Conservation (phyloP, 106 monocot genomes). For the Dactylorhiza incarnata region DNA sequence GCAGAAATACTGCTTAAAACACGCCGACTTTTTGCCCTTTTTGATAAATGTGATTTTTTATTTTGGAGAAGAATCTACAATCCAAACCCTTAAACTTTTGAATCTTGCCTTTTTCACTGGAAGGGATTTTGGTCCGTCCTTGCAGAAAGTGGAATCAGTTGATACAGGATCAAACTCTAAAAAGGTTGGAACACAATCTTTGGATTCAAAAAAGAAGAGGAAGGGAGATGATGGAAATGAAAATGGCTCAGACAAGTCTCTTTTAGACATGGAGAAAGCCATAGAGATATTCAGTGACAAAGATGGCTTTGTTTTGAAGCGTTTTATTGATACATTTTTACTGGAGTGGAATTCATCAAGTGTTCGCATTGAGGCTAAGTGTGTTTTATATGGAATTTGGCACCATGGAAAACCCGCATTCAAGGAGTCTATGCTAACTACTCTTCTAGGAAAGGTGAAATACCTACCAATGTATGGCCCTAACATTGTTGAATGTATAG, state of each 20-base stretch:
- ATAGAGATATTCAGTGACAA: slow-evolving; percentile 62
- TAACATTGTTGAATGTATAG: slow-evolving; percentile 83
- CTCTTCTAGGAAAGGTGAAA: slow-evolving; percentile 68
- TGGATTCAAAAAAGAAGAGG: slow-evolving; percentile 82
- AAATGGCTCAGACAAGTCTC: slow-evolving; percentile 55
- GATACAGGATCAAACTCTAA: slow-evolving; percentile 38
- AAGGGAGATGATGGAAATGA: slow-evolving; percentile 83
- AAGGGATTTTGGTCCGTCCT: slow-evolving; percentile 45
- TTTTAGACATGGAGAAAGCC: slow-evolving; percentile 89
- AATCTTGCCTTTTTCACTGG: slow-evolving; percentile 86
- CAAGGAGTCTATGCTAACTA: slow-evolving; percentile 49
- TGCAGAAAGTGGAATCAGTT: slow-evolving; percentile 43
- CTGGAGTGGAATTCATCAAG: slow-evolving; percentile 89
- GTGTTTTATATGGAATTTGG: slow-evolving; percentile 87
- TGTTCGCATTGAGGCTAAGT: slow-evolving; percentile 84
- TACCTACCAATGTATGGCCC: slow-evolving; percentile 80
- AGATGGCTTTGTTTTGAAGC: slow-evolving; percentile 42
- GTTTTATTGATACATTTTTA: slow-evolving; percentile 83
- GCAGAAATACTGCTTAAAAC: slow-evolving; percentile 89
- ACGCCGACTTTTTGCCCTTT: slow-evolving; percentile 64
- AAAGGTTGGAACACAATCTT: slow-evolving; percentile 35
- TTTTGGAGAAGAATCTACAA: slow-evolving; percentile 84
- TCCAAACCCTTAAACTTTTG: slow-evolving; percentile 88
- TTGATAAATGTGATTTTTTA: slow-evolving; percentile 59
- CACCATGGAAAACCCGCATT: slow-evolving; percentile 68